A percentile compares a stretch with the other conserved stretches of the same genome.
phyloP scores from a whole-genome alignment of 176 grass and related monocot species.

The Paspalum vaginatum region DNA sequence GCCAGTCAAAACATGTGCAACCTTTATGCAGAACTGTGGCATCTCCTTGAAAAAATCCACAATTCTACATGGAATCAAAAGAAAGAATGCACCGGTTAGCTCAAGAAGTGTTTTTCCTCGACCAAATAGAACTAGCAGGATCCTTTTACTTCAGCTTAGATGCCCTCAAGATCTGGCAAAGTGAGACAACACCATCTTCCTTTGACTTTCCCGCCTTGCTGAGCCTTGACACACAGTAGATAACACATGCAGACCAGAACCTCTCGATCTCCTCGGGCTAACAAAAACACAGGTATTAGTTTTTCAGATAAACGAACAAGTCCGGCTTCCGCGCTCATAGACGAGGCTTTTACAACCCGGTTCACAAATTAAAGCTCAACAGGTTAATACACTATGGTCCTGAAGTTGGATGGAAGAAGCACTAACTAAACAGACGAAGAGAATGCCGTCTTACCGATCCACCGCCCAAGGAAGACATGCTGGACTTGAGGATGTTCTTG shows the following conservation, averaged over 20 bases:
- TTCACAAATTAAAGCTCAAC: no score
- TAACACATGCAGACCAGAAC: conserved; percentile 76
- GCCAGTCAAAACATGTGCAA: conserved; percentile 59
- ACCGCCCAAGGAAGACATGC: conserved; percentile 69
- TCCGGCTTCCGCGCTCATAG: no score
- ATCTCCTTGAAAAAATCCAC: conserved; percentile 88
- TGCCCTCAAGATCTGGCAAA: conserved; percentile 80
- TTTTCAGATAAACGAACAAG: no score
- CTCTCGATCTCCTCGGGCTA: conserved; percentile 88
- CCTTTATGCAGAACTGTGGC: conserved; percentile 92
- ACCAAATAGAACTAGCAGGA: background rate
- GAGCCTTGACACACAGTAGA: conserved; percentile 82
- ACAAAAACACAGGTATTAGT: conserved; percentile 25
- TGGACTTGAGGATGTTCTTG: conserved; percentile 65
- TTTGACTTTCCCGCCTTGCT: conserved; percentile 50
- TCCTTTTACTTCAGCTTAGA: conserved; percentile 84
- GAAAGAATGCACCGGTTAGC: conserved; percentile 14
- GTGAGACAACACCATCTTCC: conserved; percentile 55
- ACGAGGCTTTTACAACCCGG: no score
- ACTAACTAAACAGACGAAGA: background rate
- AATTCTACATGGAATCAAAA: conserved; percentile 55
- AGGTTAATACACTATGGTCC: background rate
- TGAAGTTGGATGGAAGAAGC: background rate
- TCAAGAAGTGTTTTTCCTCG: background rate
- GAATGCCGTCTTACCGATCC: conserved; percentile 58